Evolutionary conservation across 345 rosid genomes (phyloP).

Genomic region (Eucalyptus tenuipes): DNA sequence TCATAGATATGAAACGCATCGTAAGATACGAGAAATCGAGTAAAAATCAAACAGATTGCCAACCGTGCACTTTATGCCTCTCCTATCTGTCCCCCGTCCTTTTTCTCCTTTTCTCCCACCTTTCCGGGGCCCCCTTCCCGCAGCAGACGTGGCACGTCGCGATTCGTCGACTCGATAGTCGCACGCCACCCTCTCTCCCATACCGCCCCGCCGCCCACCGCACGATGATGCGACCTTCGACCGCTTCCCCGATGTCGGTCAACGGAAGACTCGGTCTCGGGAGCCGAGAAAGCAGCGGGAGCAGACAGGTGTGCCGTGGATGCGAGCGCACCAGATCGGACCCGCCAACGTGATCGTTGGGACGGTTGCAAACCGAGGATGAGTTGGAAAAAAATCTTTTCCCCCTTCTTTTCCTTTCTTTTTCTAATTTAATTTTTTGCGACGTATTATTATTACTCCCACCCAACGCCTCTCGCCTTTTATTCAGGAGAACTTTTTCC

Average conservation of each 20-base stretch:
- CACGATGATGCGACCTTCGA: neutral
- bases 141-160: neutral
- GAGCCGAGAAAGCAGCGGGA: neutral
- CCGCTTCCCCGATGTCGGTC: neutral
- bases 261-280: neutral
- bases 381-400: neutral
- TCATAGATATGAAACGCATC: neutral
- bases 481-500: neutral
- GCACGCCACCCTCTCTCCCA: neutral
- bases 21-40: neutral
- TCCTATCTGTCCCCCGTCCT: neutral
- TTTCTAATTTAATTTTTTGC: neutral
- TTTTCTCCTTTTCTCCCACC: neutral
- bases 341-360: conserved; percentile 3
- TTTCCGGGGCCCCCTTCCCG: neutral
- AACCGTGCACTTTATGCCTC: neutral
- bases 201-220: neutral
- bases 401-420: neutral
- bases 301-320: neutral
- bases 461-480: neutral
- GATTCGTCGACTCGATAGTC: neutral
- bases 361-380: neutral
- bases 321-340: conserved; percentile 6
- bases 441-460: neutral
- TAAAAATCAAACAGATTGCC: neutral